phyloP scores from a whole-genome alignment of 2,329 filamentous ascomycete species.

The Chaetothyriales sp. region DNA sequence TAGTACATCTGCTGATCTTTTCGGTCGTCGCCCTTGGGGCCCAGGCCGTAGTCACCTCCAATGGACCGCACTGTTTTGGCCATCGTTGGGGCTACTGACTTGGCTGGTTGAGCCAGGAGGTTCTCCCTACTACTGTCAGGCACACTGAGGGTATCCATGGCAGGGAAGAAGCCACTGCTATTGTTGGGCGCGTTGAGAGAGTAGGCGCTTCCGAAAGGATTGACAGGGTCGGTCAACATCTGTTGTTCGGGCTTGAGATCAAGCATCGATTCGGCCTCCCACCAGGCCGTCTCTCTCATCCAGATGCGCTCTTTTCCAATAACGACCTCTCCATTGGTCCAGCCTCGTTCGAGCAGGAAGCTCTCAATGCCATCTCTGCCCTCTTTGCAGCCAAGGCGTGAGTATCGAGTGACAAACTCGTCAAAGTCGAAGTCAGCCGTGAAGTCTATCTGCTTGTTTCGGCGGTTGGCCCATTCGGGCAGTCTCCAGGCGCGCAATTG shows the following conservation, averaged over 20 bases:
- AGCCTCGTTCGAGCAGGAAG: constrained; percentile 86
- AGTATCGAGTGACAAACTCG: constrained; percentile 76
- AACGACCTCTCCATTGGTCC: constrained; percentile 95
- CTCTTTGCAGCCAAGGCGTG: constrained; percentile 69
- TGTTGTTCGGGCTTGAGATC: constrained; percentile 59
- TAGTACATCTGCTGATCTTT: constrained; percentile 58
- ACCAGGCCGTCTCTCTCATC: constrained; percentile 91
- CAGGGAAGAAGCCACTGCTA: constrained; percentile 50
- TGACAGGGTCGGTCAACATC: constrained; percentile 21
- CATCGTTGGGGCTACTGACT: constrained; percentile 44
- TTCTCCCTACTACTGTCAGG: constrained; percentile 56
- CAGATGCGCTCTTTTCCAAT: constrained; percentile 83
- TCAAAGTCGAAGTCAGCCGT: constrained; percentile 92
- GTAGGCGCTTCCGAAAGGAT: constrained; percentile 52
- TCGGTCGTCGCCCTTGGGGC: constrained; percentile 65
- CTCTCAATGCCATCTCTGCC: constrained; percentile 85
- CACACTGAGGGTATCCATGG: constrained; percentile 44
- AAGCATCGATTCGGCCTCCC: constrained; percentile 93
- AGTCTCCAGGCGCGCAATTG: constrained; percentile 88
- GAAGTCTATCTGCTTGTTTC: constrained; percentile 82
- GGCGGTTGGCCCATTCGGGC: constrained; percentile 89
- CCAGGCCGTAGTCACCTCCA: constrained; percentile 76
- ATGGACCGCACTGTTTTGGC: constrained; percentile 41
- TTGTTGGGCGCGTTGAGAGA: constrained; percentile 43
- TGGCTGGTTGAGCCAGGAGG: constrained; percentile 44